Conservation (phyloP, 768 basidiomycete species). For the Tylopilus intermedius region DNA sequence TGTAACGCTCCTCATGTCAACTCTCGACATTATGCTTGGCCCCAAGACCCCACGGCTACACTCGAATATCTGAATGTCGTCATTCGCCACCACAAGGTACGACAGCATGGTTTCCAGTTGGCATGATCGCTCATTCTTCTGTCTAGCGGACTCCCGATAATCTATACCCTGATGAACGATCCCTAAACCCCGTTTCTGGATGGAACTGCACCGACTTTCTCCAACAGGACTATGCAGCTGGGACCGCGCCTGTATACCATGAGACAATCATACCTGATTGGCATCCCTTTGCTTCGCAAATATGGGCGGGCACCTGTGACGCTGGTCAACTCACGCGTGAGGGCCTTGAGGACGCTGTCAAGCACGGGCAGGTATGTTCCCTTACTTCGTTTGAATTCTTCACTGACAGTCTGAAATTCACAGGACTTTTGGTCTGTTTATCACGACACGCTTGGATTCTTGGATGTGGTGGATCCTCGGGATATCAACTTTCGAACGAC, state of each 20-base stretch:
- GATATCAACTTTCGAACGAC: conserved; percentile 43
- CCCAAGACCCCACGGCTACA: conserved; percentile 25
- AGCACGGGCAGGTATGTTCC: conserved; percentile 35
- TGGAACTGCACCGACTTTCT: conserved; percentile 40
- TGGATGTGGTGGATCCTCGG: conserved; percentile 30
- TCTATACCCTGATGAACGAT: conserved; percentile 40
- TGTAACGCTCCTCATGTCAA: conserved; percentile 49
- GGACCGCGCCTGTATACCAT: conserved; percentile 37
- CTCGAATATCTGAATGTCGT: conserved; percentile 40
- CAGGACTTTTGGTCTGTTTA: conserved; percentile 49
- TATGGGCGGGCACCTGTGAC: conserved; percentile 49
- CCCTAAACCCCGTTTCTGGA: conserved; percentile 33
- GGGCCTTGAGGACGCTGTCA: conserved; percentile 40
- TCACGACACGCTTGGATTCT: conserved; percentile 32
- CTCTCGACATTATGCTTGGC: conserved; percentile 33
- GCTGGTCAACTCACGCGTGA: conserved; percentile 42
- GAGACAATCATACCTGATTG: conserved; percentile 33
- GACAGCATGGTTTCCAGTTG: neutral
- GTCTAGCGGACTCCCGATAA: conserved; percentile 47
- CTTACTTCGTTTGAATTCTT: neutral
- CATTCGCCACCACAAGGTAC: conserved; percentile 46
- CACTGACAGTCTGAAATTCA: neutral
- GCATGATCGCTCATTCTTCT: neutral
- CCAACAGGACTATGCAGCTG: conserved; percentile 37
- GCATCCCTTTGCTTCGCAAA: conserved; percentile 41